These are phyloP conservation scores for Russula vinacea DNA, from an alignment of 768 basidiomycete genomes.

Conservation along the genomic window DNA sequence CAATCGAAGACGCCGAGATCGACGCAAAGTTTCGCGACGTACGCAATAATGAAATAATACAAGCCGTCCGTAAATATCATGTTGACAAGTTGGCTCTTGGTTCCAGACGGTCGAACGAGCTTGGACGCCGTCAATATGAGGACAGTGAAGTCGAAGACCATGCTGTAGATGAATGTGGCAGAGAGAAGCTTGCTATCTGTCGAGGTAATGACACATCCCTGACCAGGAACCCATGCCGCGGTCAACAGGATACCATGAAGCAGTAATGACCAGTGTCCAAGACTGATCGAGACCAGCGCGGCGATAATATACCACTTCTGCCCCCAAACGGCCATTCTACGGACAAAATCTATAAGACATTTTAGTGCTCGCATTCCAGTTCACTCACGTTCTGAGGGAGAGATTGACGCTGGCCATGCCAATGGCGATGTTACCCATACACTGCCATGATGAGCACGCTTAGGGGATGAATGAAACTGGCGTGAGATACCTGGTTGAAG, in stretches of 20 bases:
- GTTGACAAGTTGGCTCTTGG: slow-evolving; percentile 48
- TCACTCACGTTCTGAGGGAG: slow-evolving; percentile 44
- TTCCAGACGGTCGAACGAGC: slow-evolving; percentile 40
- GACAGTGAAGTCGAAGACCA: slow-evolving; percentile 67
- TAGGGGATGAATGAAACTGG: neutral
- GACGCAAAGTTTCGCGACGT: slow-evolving; percentile 32
- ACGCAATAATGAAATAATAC: slow-evolving; percentile 76
- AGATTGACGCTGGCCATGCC: slow-evolving; percentile 49
- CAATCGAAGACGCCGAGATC: slow-evolving; percentile 33
- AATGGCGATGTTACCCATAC: slow-evolving; percentile 45
- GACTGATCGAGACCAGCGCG: slow-evolving; percentile 50
- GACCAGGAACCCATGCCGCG: slow-evolving; percentile 50
- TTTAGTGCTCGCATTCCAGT: neutral
- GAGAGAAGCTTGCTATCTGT: slow-evolving; percentile 64
- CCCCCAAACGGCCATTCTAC: slow-evolving; percentile 63
- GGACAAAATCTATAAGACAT: slow-evolving; percentile 1
- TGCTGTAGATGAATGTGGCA: slow-evolving; percentile 72
- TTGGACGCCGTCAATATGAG: slow-evolving; percentile 60
- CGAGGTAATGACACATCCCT: slow-evolving; percentile 53
- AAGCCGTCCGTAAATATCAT: slow-evolving; percentile 72
- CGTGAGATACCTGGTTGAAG: slow-evolving; percentile 43
- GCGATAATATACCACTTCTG: slow-evolving; percentile 52
- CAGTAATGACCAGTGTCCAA: slow-evolving; percentile 70
- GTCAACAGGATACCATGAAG: slow-evolving; percentile 64
- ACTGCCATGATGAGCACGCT: slow-evolving; percentile 31